phyloP scores from a whole-genome alignment of 2,329 filamentous ascomycete species.

The Phyllosticta citribraziliensis region DNA sequence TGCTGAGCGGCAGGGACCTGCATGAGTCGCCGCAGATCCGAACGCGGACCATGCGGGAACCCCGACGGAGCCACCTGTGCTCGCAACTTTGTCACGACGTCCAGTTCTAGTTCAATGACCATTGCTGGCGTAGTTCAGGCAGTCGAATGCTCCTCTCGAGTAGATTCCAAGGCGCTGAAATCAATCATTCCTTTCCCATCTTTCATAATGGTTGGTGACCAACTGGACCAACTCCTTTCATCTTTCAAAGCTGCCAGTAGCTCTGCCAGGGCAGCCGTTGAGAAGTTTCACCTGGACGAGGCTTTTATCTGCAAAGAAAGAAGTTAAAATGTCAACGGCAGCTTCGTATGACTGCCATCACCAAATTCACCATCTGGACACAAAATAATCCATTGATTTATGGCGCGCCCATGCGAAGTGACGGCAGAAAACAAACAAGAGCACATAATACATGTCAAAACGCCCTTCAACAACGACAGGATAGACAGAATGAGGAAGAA shows the following conservation, averaged over 20 bases:
- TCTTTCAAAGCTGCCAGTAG: too few species aligned
- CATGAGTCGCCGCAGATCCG: slow-evolving; percentile 8
- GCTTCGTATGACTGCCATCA: not conserved
- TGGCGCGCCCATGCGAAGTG: not conserved
- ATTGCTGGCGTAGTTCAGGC: not conserved
- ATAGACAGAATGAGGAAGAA: not conserved
- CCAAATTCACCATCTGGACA: not conserved
- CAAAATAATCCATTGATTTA: not conserved
- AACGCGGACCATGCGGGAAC: not conserved
- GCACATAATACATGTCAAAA: not conserved
- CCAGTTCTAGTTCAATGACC: not conserved
- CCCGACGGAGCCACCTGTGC: not conserved
- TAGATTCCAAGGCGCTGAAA: too few species aligned
- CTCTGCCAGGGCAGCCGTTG: too few species aligned
- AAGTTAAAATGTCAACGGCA: too few species aligned
- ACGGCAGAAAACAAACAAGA: not conserved
- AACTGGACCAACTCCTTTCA: too few species aligned
- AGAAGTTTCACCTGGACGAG: too few species aligned
- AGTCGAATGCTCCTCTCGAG: too few species aligned
- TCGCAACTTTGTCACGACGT: not conserved
- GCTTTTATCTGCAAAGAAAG: too few species aligned
- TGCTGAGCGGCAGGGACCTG: slow-evolving; percentile 6
- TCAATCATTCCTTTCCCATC: too few species aligned
- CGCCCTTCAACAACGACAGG: not conserved
- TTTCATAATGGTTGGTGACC: too few species aligned